These are phyloP conservation scores for Parasitella parasitica DNA, from an alignment of 371 early-diverging fungal species.

Conservation along the genomic window DNA sequence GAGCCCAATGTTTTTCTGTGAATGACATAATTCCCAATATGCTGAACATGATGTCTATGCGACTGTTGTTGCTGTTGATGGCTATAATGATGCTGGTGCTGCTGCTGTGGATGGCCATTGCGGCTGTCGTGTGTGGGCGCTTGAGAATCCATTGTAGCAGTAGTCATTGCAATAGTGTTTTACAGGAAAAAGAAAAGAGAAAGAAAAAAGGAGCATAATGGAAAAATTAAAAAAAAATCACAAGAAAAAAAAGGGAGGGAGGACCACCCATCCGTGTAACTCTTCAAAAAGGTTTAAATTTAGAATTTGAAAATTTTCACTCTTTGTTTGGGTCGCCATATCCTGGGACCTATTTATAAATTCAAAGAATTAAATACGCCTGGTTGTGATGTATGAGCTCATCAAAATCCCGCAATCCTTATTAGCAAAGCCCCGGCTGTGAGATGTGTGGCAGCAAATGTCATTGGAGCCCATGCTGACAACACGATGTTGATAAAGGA, in stretches of 20 bases:
- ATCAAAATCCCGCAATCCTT: too few relatives aligned
- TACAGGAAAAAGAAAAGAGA: neutral
- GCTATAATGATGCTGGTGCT: neutral
- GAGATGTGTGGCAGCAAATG: too few relatives aligned
- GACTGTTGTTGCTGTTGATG: neutral
- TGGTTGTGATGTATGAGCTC: too few relatives aligned
- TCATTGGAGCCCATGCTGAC: too few relatives aligned
- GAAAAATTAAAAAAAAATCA: neutral
- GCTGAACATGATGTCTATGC: conserved; percentile 17
- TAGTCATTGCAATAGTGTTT: neutral
- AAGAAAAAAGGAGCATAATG: neutral
- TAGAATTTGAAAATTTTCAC: too few relatives aligned
- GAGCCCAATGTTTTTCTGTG: conserved; percentile 87
- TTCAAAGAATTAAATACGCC: too few relatives aligned
- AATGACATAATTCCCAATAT: conserved; percentile 42
- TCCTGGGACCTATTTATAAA: too few relatives aligned
- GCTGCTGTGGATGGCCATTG: neutral
- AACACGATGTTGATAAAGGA: too few relatives aligned
- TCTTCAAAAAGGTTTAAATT: neutral
- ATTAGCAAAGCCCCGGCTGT: too few relatives aligned
- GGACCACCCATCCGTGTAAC: neutral
- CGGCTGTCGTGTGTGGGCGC: neutral
- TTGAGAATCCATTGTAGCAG: neutral
- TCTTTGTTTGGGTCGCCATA: too few relatives aligned
- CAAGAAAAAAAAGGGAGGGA: neutral